Percentiles rank a stretch among this genome's conserved stretches.
Conservation (phyloP, 345 rosid species). For the Salix viminalis region DNA sequence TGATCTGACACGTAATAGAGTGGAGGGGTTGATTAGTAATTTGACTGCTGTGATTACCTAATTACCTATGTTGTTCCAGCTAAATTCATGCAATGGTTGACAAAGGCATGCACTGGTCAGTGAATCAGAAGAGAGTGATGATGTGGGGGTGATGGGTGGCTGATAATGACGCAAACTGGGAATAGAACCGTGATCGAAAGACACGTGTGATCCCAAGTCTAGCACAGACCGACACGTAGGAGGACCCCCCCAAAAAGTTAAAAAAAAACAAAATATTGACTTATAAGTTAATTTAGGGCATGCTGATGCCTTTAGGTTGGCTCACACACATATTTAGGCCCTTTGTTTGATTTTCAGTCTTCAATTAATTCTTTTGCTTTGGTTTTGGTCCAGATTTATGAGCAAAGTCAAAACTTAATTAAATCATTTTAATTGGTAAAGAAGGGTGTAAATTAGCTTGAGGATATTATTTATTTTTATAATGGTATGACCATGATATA, state of each 20-base stretch:
- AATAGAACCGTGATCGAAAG: constrained; percentile 10
- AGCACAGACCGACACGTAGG: constrained; percentile 30
- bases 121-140: background rate
- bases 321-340: no score
- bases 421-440: no score
- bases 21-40: constrained; percentile 14
- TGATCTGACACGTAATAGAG: background rate
- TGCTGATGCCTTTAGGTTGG: no score
- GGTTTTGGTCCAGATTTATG: no score
- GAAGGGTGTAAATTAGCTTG: no score
- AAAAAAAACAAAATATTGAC: no score
- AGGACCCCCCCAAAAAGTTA: constrained; percentile 32
- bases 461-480: no score
- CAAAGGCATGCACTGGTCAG: constrained; percentile 18
- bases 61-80: background rate
- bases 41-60: background rate
- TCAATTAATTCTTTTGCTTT: no score
- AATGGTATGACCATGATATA: no score
- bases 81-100: constrained; percentile 23
- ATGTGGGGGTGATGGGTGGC: background rate
- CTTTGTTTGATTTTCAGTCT: no score
- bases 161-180: constrained; percentile 12
- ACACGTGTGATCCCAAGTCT: constrained; percentile 19
- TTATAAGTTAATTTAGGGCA: no score
- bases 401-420: no score